Evolutionary conservation across 2,329 filamentous ascomycete species (phyloP).

Genomic region (Acrocalymma vagum): DNA sequence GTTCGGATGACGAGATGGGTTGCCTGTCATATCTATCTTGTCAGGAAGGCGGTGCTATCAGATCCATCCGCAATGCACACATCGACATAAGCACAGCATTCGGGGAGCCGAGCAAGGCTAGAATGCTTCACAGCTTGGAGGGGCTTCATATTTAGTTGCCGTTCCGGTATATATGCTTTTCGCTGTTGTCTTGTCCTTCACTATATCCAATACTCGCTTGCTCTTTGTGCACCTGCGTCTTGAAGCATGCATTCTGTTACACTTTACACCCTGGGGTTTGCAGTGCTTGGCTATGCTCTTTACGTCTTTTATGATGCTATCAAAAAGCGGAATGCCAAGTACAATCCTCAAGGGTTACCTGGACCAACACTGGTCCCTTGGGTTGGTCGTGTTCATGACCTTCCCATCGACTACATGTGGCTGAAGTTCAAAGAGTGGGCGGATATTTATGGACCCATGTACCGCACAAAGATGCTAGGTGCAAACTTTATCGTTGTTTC

Average conservation of each 20-base stretch:
- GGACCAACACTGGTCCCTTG: slow-evolving; percentile 51
- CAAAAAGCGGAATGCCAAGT: slow-evolving; percentile 46
- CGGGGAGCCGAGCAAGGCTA: slow-evolving; percentile 33
- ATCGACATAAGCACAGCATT: slow-evolving; percentile 16
- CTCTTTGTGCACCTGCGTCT: slow-evolving; percentile 5
- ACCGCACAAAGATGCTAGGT: slow-evolving; percentile 48
- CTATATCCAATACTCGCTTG: not conserved
- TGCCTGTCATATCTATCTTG: slow-evolving; percentile 6
- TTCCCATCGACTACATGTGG: slow-evolving; percentile 55
- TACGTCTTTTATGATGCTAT: slow-evolving; percentile 45
- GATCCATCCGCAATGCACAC: too few relatives aligned
- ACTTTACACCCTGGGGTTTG: slow-evolving; percentile 44
- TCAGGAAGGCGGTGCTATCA: too few relatives aligned
- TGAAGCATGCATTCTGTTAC: slow-evolving; percentile 53
- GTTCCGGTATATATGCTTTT: slow-evolving; percentile 4
- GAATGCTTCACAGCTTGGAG: slow-evolving; percentile 8
- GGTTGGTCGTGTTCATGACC: slow-evolving; percentile 46
- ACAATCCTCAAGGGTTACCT: slow-evolving; percentile 47
- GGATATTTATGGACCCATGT: slow-evolving; percentile 44
- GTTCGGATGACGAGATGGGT: too few relatives aligned
- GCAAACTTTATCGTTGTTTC: slow-evolving; percentile 59
- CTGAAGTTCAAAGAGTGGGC: slow-evolving; percentile 58
- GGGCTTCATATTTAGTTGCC: slow-evolving; percentile 23
- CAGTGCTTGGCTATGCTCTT: slow-evolving; percentile 47
- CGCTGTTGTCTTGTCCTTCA: slow-evolving; percentile 4